Evolutionary conservation across 2,329 filamentous ascomycete genomes (phyloP), one percentile per base, ranked within the genome.

Genomic region (Colletotrichum theobromicola): DNA sequence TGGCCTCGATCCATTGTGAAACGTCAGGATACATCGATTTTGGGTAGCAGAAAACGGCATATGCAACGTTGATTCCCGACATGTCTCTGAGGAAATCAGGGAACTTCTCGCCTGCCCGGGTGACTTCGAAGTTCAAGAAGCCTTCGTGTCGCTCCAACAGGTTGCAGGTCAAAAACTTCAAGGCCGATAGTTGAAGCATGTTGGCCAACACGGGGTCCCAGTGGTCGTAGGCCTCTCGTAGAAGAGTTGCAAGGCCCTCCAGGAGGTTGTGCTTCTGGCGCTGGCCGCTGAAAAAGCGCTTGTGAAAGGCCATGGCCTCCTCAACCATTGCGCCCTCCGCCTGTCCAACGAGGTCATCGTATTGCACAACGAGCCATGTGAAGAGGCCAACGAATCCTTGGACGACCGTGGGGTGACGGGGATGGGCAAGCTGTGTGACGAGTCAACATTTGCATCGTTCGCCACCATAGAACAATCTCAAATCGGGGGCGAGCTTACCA

Each of bases 161-260:
- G 71, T 77, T 78, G 62, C 76, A 76, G 2, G 75, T 78, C 32
- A 78, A 30, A 61, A 78, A 78, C 46, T 78, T 78, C 37, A 78
- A 77, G 12, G 69, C 67, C 13, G 76, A 78, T 30, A 77, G 75
- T 57, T 77, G 76, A 21, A 78, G 50, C 30, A 75, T 35, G 69
- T 76, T 77, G 42, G 77, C 71, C 28, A 74, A 62, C 15, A 74
- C 67, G 3, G 77, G 77, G 73, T 79, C 78, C 26, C 77, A 77
- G 46, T 76, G 63, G 42, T 76, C 66, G 62, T 77, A 72, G 24
- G 78, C 70, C 58, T 78, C 77, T 8, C 77, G 74, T 21, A 78
- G 64, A 21, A 72, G 68, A 21, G 30, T 34, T 24, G 72, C 72
- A 13, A 74, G 30, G 8, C 72, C 77, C 24, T 78, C 76, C 61